Conservation (phyloP, 78 protist species). For the Acrasis kona region DNA sequence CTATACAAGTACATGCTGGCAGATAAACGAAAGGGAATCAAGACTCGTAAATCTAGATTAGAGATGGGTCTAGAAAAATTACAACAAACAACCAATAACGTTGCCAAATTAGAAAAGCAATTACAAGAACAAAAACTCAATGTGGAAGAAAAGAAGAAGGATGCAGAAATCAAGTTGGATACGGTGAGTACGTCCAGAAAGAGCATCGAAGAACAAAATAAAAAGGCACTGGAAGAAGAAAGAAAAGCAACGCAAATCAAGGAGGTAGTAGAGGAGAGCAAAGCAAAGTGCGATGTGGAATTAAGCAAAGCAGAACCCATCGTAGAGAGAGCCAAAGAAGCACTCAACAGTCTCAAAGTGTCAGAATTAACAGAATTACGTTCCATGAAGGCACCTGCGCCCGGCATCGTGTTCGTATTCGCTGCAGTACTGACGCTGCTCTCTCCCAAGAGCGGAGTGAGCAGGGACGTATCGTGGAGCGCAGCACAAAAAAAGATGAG, state of each 20-base stretch:
- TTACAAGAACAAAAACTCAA: too few species aligned
- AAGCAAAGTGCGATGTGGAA: conserved; percentile 36
- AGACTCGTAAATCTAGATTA: too few species aligned
- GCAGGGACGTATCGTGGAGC: conserved; percentile 33
- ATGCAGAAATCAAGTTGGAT: too few species aligned
- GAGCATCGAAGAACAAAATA: conserved; percentile 31
- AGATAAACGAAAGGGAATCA: conserved; percentile 18
- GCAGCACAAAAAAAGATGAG: conserved; percentile 25
- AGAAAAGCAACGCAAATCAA: conserved; percentile 22
- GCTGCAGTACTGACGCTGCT: conserved; percentile 25
- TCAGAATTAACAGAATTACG: conserved; percentile 51
- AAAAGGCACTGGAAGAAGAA: conserved; percentile 35
- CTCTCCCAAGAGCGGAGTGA: neutral
- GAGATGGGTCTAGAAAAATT: too few species aligned
- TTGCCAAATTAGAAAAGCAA: too few species aligned
- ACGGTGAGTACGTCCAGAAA: too few species aligned
- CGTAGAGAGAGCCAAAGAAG: conserved; percentile 55
- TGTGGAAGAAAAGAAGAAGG: too few species aligned
- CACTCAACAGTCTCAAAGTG: conserved; percentile 61
- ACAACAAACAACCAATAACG: too few species aligned
- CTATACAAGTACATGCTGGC: conserved; percentile 47
- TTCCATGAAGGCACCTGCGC: conserved; percentile 51
- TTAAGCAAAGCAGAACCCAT: conserved; percentile 61
- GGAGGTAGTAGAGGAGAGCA: neutral
- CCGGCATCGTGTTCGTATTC: conserved; percentile 28